Evolutionary conservation across 305 asterid genomes (phyloP), one percentile per base, ranked within the genome.

Genomic region (Fraxinus floribunda): DNA sequence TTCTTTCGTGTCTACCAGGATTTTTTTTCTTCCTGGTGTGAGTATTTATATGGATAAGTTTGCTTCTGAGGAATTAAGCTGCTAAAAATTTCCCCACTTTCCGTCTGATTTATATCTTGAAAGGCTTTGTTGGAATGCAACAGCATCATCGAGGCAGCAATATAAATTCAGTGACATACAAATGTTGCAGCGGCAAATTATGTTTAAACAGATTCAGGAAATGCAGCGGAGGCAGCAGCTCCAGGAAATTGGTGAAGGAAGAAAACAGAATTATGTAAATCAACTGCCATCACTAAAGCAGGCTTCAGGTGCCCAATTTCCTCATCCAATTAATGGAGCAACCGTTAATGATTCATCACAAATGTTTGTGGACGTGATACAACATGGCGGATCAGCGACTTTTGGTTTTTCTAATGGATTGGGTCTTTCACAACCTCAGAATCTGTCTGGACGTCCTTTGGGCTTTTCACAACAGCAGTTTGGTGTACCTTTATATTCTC

Each of bases 181-280:
- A 84, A 91, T 90, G 95, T 88, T 93, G 90, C 94, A 93, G 84
- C 89, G 94, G 77, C 93, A 93, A 77, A 89, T 93, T 64, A 88
- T 91, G 90, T 87, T 84, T 78, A 90, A 91, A 79, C 94, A 90
- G 86, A 84, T 93, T 89, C 95, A 90, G 81, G 97, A 92, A 80
- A 83, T 90, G 88, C 97, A 87, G 88, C 88, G 90, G 39, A 89
- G 89, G 81, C 92, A 88, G 81, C 93, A 90, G 86, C 88, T 91
- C 75, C 91, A 90, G 85, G 92, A 88, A 73, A 57, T 87, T 32
- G 86, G 87, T 46, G 86, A 86, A 77, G 78, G 81, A 32, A 85
- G 88, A 80, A 89, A 86, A 80, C 92, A 89, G 75, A 86, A 83
- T 79, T 89, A 83, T 80, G 85, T 78, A 52, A 86, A 82, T 83